Conservation (phyloP, 768 basidiomycete species). For the Megacollybia marginata region DNA sequence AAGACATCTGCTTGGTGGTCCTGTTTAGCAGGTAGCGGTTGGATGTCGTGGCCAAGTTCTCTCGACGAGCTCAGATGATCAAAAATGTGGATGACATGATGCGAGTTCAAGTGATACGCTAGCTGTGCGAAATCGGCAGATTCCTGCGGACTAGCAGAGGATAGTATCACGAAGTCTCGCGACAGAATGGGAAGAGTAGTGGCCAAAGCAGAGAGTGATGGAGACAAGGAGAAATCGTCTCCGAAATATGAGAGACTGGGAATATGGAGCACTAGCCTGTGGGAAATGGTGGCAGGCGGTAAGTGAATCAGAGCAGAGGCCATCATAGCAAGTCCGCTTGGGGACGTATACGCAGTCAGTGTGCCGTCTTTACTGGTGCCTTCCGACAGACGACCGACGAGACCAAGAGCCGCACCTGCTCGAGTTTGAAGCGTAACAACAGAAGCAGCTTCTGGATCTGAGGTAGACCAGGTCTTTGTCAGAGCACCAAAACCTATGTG, state of each 20-base stretch:
- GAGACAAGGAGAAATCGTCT: constrained; percentile 61
- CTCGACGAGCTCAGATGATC: constrained; percentile 79
- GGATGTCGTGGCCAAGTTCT: constrained; percentile 56
- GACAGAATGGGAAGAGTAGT: constrained; percentile 55
- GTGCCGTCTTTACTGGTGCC: constrained; percentile 65
- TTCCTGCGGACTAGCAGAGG: constrained; percentile 83
- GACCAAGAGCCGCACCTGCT: constrained; percentile 73
- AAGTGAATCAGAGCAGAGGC: constrained; percentile 69
- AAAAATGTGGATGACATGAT: constrained; percentile 83
- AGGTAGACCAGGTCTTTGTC: constrained; percentile 57
- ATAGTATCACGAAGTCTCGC: constrained; percentile 59
- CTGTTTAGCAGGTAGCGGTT: constrained; percentile 26
- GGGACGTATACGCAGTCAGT: constrained; percentile 77
- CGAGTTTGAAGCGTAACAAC: constrained; percentile 74
- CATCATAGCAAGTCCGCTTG: constrained; percentile 79
- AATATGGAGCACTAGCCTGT: constrained; percentile 77
- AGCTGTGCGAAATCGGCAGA: constrained; percentile 69
- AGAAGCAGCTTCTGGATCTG: constrained; percentile 34
- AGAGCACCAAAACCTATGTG: constrained; percentile 75
- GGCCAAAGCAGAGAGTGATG: constrained; percentile 67
- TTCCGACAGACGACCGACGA: constrained; percentile 75
- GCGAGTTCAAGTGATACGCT: constrained; percentile 59
- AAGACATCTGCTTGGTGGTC: constrained; percentile 26
- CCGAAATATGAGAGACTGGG: constrained; percentile 64
- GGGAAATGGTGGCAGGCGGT: constrained; percentile 51